Base-by-base conservation (phyloP, 1,139 yeast species). In the Yamadazyma mexicana region DNA sequence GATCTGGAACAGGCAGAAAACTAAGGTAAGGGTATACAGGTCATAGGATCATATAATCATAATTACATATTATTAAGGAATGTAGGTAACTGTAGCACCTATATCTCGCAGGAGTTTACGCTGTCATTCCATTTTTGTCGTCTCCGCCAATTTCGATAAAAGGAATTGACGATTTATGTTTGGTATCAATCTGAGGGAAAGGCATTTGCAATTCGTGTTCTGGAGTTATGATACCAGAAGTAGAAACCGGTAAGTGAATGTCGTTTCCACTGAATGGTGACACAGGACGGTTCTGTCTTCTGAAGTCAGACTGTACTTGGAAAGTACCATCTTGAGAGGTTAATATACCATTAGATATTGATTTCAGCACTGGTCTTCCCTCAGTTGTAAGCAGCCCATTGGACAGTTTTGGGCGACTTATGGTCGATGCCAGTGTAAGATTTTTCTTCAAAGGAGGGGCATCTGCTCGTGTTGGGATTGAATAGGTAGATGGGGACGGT, bases 161-260 rank as follows among this genome's bases (percentile, higher is more conserved):
- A 2, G 55, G 54, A 7, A 47, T 27, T 12, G 20, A 23, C 12
- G 16, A 20, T 22, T 17, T 39, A 5, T 31, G 20, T n/a, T 22
- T 33, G 6, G 31, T 16, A 17, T 40, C 40, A 16, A 47, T 14
- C 6, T 37, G 36, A 5, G 52, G 54, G 27, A 48, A 50, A 5
- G 51, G 49, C 11, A 35, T 34, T 11, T 35, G 25, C 3, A 29
- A 15, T 29, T 49, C 52, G 8, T 40, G 33, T 3, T 47, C 53
- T 6, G 53, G 51, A 1, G 52, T 50, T 3, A 47, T 48, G 7
- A 35, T n/a, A 3, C 49, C 51, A 14, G 31, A 33, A 26, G 16
- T 26, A 7, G 26, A 24, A 6, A 11, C 5, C n/a, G 12, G 26
- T 6, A 7, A 4, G 4, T n/a, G 26, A 24, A n/a, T n/a, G n/a